Base-by-base conservation (phyloP, 495 filamentous ascomycete species). In the Aspergillus affinis region DNA sequence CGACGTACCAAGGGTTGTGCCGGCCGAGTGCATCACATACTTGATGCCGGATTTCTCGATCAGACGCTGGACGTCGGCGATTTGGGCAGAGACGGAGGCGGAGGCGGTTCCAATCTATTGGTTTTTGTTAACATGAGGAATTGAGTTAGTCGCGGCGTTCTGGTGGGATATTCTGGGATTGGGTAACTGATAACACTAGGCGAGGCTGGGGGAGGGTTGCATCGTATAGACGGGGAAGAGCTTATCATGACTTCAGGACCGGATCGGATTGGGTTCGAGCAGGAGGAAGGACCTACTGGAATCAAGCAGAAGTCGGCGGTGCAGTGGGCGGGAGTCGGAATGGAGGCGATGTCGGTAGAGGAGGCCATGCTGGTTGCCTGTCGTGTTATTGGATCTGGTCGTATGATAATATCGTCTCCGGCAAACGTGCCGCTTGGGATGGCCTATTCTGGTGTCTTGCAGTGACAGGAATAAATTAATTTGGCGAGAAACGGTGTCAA, bases 11-110 rank as follows among this genome's bases (percentile, higher is more conserved):
- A 98, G 83, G 0, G 93, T 97, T 0, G 93, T 97, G 18, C 93
- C 93, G 6, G 90, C 90, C 3, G 90, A 92, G 70, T 97, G 93
- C 92, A 98, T 93, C 52, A 82, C 84, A 68, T 92, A 93, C 49
- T 82, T 86, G 63, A 98, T 66, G 8, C 90, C 91, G 59, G 87
- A 92, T 54, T 81, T 83, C 67, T 88, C 84, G 64, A 98, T 82
- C 18, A 98, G 79, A n/a, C 86, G 82, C 71, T 98, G 93, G 48
- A 98, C 92, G 46, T 88, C 86, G 46, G 94, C 93, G 32, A 98
- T 84, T 72, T 97, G 90, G 51, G 86, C 80, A 1, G 91, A 91
- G 20, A 98, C 93, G 9, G 91, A 96, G 36, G 89, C 83, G 6
- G 81, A 87, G 23, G 82, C 81, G 1, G 92, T 97, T 62, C 94